Base-by-base conservation (phyloP, 139 green algal genomes). In the Tetratostichococcus sp. region DNA sequence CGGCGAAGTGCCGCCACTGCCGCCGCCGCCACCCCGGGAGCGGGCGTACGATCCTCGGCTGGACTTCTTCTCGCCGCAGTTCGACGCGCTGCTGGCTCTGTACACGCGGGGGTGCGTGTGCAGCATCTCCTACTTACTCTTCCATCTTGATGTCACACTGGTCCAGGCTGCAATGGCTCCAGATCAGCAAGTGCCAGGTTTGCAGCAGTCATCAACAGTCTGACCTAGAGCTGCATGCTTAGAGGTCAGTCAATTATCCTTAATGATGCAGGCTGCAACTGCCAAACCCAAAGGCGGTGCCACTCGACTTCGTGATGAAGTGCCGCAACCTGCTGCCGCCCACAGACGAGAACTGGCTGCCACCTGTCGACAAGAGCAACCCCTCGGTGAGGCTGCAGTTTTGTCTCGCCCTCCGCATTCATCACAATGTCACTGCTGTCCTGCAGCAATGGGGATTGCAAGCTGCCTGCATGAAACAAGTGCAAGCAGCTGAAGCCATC, bases 291-390 rank as follows among this genome's bases (percentile, higher is more conserved):
- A 59, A 57, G 4, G 70, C 65, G 25, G 65, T 65, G 30, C 76
- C 84, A 0, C 70, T 92, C 32, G 87, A 94, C 79, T 87, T 90
- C 62, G 31, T 94, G 25, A 74, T 79, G 22, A 80, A 83, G 34
- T 92, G 75, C 76, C 76, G 89, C 1, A 43, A 28, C 26, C 73
- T 92, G 30, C 83, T 93, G 28, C 89, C 88, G 0, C n/a, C 67
- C 0, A 83, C 84, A 8, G 30, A 84, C 43, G 81, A 76, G 25
- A 74, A 87, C 26, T 73, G 76, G 0, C 42, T 77, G 11, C 34
- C 65, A 58, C 32, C 65, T 26, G 19, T 42, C 30, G 35, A 84
- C 67, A 75, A 68, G 31, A 39, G 57, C n/a, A 79, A 68, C 22
- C 75, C 50, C 0, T 75, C 50, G n/a, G 75, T 80, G 66, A 43